Base-by-base conservation (phyloP, 2,329 filamentous ascomycete genomes). In the Fusarium sp. region DNA sequence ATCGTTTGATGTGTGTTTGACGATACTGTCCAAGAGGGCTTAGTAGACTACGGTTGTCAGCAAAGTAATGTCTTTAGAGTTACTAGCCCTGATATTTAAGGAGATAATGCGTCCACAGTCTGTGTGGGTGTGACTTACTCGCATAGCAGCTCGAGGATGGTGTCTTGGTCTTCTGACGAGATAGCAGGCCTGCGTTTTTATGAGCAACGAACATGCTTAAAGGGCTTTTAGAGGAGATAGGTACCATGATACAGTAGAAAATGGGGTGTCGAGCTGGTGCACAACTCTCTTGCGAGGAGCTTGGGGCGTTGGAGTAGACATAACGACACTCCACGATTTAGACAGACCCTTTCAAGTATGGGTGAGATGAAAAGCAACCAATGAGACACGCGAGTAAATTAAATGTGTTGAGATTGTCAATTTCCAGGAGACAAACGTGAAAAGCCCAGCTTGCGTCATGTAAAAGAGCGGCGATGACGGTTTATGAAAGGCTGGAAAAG, bases 231-330 rank as follows among this genome's bases (percentile, higher is more conserved):
- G 15, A 24, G 11, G 15, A 49, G 21, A 22, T n/a, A 44, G 22
- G 42, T 77, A 92, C 91, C 90, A 92, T 76, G 84, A 77, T 13
- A 85, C 81, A 7, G 82, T 78, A 3, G 89, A 88, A 75, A 88
- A 92, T 0, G 90, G 90, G 4, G 88, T 88, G 47, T 91, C 89
- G 24, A 91, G 84, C 71, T 89, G 89, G 74, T 90, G 89, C 19
- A 90, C 80, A 10, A 87, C 82, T 74, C 86, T 90, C 63, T 87
- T 90, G 44, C 84, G 84, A 17, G 54, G 60, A 3, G 70, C 55
- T 44, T 72, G 71, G 38, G 72, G 57, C n/a, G 62, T 54, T 43
- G 68, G 45, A 22, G 66, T 65, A 8, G 77, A 57, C 77, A 79
- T 79, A 13, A 33, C 49, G 40, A 56, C 24, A 19, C 39, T 44